Conservation (phyloP, 1,139 yeast genomes). For the Nakaseomyces glabratus region DNA sequence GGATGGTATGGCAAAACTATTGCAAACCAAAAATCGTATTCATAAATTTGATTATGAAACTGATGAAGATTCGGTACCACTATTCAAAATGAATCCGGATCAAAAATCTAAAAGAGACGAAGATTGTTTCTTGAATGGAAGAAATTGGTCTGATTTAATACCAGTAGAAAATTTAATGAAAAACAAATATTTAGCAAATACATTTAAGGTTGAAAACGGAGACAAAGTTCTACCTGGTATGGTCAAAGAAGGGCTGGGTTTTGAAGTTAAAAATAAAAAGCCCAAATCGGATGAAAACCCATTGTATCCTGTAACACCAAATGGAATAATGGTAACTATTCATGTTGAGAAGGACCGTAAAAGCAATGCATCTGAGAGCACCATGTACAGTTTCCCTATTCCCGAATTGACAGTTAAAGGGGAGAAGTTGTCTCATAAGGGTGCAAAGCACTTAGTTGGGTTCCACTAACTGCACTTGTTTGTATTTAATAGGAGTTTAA, state of each 20-base stretch:
- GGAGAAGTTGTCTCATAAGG: slow-evolving; percentile 16
- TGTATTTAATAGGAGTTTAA: too few relatives aligned
- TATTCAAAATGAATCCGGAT: slow-evolving; percentile 57
- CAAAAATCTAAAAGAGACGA: slow-evolving; percentile 44
- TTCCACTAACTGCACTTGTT: too few relatives aligned
- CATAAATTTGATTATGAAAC: slow-evolving; percentile 59
- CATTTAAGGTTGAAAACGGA: slow-evolving; percentile 24
- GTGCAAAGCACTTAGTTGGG: slow-evolving; percentile 18
- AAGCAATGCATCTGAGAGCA: slow-evolving; percentile 46
- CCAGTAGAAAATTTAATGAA: slow-evolving; percentile 34
- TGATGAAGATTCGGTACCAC: slow-evolving; percentile 71
- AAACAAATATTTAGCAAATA: slow-evolving; percentile 16
- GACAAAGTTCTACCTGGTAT: slow-evolving; percentile 30
- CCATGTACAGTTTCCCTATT: slow-evolving; percentile 58
- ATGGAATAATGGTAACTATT: slow-evolving; percentile 57
- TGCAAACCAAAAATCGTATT: slow-evolving; percentile 54
- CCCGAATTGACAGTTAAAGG: slow-evolving; percentile 41
- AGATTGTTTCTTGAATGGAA: slow-evolving; percentile 57
- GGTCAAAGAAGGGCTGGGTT: slow-evolving; percentile 10
- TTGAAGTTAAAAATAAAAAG: slow-evolving; percentile 12
- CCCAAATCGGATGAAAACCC: slow-evolving; percentile 20
- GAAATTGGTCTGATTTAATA: slow-evolving; percentile 63
- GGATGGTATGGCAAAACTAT: slow-evolving; percentile 63
- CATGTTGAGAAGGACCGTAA: slow-evolving; percentile 59
- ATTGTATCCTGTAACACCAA: slow-evolving; percentile 44